phyloP scores from a whole-genome alignment of 768 basidiomycete species.

The Phanerochaete carnosa region DNA sequence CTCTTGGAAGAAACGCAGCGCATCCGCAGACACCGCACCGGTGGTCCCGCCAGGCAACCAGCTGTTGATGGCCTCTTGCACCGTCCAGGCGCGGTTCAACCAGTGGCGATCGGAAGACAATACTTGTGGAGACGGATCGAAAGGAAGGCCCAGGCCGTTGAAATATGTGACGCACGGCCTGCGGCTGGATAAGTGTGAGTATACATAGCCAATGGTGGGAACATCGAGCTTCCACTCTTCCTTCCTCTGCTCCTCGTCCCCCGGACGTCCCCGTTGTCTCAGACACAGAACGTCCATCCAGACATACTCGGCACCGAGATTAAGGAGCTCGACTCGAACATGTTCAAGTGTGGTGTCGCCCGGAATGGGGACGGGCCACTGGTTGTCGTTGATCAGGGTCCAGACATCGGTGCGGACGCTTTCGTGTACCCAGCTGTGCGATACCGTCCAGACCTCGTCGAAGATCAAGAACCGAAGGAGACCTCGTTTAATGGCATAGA shows the following conservation, averaged over 20 bases:
- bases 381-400: background rate
- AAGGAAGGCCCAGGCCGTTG: background rate
- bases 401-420: background rate
- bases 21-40: background rate
- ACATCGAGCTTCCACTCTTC: background rate
- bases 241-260: background rate
- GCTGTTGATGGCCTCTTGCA: background rate
- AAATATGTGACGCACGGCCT: background rate
- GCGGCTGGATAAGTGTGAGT: background rate
- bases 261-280: background rate
- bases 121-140: background rate
- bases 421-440: background rate
- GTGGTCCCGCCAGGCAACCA: background rate
- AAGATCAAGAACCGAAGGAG: background rate
- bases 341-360: background rate
- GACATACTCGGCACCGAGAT: background rate
- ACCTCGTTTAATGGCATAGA: background rate
- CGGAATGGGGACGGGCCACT: background rate
- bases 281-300: background rate
- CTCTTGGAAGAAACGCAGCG: background rate
- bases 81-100: background rate
- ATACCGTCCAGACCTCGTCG: background rate
- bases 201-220: background rate
- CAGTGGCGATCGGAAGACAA: background rate
- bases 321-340: background rate